phyloP scores from a whole-genome alignment of 2,329 filamentous ascomycete species.

The Arthrobotrys sinensis region DNA sequence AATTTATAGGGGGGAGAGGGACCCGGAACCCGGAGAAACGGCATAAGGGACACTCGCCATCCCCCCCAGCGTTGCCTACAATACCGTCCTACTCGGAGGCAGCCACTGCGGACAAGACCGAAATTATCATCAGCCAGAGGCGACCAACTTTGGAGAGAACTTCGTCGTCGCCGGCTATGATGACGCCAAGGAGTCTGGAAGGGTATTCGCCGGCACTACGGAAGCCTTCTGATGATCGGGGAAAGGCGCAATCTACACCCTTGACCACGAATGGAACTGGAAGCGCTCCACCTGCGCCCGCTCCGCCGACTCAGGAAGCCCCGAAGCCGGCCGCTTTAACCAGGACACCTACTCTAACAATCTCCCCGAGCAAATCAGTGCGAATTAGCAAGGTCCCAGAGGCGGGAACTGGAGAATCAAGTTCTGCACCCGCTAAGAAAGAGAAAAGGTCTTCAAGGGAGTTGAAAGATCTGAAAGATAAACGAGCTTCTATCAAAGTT shows the following conservation, averaged over 20 bases:
- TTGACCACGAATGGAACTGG: neutral
- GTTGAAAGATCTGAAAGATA: conserved; percentile 46
- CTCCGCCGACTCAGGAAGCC: conserved; percentile 2
- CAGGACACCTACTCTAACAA: conserved; percentile 8
- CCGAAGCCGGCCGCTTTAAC: neutral
- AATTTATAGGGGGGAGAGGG: conserved; percentile 17
- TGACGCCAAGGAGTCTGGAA: conserved; percentile 49
- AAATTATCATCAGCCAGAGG: conserved; percentile 24
- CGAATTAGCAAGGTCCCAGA: conserved; percentile 38
- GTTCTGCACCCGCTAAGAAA: conserved; percentile 36
- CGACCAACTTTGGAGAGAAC: conserved; percentile 50
- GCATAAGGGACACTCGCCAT: conserved; percentile 46
- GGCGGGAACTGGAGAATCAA: conserved; percentile 22
- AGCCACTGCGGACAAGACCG: neutral
- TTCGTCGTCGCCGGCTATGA: conserved; percentile 53
- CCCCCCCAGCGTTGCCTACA: conserved; percentile 34
- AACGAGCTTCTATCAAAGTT: conserved; percentile 70
- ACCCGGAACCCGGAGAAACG: conserved; percentile 24
- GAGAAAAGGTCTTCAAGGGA: conserved; percentile 48
- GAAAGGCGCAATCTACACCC: conserved; percentile 2
- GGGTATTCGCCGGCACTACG: conserved; percentile 21
- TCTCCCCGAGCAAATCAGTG: conserved; percentile 52
- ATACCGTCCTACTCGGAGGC: conserved; percentile 53
- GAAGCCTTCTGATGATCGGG: conserved; percentile 45
- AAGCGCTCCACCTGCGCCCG: neutral